Percentiles rank a stretch among this genome's conserved stretches.
Evolutionary conservation across 805 yeast species (phyloP).

Genomic region (Kuraishia borneana): DNA sequence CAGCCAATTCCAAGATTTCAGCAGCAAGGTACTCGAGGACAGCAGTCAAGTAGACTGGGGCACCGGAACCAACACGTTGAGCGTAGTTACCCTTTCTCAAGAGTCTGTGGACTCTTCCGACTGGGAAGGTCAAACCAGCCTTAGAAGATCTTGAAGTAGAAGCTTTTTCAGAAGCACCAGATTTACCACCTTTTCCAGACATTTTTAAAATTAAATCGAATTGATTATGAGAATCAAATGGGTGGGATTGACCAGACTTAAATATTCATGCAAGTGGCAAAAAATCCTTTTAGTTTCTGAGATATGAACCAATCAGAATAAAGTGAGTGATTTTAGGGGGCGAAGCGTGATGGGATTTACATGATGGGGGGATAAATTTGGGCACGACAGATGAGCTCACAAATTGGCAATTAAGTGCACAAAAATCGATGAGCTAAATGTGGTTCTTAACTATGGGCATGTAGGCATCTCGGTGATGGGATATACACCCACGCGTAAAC

Average conservation of each 20-base stretch:
- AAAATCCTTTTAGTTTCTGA: not conserved
- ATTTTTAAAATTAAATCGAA: conserved; percentile 10
- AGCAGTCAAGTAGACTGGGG: conserved; percentile 96
- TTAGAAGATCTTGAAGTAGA: conserved; percentile 97
- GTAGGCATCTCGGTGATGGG: conserved; percentile 2
- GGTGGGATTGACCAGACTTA: too few relatives aligned
- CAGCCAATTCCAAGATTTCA: conserved; percentile 95
- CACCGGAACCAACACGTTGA: conserved; percentile 98
- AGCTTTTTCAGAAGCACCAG: conserved; percentile 90
- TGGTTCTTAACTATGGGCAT: conserved; percentile 6
- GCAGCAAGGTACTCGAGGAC: conserved; percentile 96
- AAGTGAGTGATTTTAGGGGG: not conserved
- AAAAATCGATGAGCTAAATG: conserved; percentile 1
- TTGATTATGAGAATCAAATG: conserved; percentile 2
- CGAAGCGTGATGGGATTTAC: conserved; percentile 9
- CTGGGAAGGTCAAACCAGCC: conserved; percentile 99
- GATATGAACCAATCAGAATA: not conserved
- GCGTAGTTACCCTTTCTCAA: conserved; percentile 97
- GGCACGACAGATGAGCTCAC: conserved; percentile 8
- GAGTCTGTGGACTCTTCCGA: conserved; percentile 97
- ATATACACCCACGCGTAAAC: not conserved
- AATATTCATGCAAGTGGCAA: not conserved
- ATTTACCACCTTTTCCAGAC: conserved; percentile 85
- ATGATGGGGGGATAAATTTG: conserved; percentile 7
- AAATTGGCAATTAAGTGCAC: conserved; percentile 1